Percentiles rank a stretch among this genome's conserved stretches.
phyloP scores from a whole-genome alignment of 225 moss, liverwort and hornwort species.

The Pseudoscleropodium purum region DNA sequence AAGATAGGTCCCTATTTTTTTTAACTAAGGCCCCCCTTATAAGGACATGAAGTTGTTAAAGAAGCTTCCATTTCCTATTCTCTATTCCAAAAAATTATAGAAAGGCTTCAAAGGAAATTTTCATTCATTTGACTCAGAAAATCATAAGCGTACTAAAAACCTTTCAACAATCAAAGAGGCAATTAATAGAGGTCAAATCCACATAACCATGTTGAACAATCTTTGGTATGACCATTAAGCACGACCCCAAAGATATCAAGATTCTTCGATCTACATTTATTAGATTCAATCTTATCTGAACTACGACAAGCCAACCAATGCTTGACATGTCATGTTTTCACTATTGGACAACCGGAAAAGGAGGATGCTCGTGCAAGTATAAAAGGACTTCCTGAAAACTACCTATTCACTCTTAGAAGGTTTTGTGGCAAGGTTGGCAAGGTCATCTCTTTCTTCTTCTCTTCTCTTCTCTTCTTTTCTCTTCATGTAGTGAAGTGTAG shows the following conservation, averaged over 20 bases:
- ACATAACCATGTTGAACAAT: no score
- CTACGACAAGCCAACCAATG: background rate
- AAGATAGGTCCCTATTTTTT: background rate
- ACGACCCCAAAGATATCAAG: background rate
- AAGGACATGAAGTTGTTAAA: no score
- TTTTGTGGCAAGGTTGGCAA: background rate
- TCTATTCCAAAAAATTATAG: background rate
- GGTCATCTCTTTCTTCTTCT: background rate
- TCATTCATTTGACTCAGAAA: background rate
- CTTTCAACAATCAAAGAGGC: background rate
- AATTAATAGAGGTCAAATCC: background rate
- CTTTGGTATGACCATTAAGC: background rate
- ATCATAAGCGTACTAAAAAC: background rate
- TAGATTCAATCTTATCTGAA: background rate
- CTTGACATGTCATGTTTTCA: background rate
- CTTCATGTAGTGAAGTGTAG: background rate
- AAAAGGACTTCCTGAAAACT: rapidly evolving
- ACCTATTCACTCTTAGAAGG: background rate
- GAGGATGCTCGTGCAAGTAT: background rate
- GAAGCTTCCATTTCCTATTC: rapidly evolving
- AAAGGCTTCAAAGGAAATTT: background rate
- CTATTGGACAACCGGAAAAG: rapidly evolving
- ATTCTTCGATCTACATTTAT: no score
- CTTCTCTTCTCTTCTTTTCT: no score
- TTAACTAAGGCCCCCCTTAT: no score